Conservation (phyloP, 2,329 filamentous ascomycete genomes). For the Scedosporium aurantiacum region DNA sequence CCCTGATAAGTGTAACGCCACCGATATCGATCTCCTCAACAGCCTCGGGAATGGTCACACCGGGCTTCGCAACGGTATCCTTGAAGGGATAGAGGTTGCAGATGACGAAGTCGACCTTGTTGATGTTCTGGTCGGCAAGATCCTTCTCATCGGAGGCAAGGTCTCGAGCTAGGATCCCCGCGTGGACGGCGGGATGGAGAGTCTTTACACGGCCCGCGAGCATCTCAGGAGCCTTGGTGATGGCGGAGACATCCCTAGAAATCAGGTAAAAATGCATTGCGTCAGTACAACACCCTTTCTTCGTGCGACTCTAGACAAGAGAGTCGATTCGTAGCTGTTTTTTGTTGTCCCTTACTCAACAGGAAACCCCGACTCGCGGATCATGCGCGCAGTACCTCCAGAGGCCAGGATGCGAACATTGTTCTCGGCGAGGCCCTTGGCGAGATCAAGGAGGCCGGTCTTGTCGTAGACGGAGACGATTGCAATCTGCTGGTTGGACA, state of each 20-base stretch:
- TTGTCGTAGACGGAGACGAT: conserved; percentile 99
- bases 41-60: conserved; percentile 91
- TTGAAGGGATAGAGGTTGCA: conserved; percentile 99
- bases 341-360: conserved; percentile 62
- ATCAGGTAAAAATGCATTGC: background rate
- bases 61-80: conserved; percentile 92
- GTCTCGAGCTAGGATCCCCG: conserved; percentile 85
- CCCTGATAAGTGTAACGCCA: conserved; percentile 89
- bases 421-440: conserved; percentile 79
- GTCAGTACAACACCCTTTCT: background rate
- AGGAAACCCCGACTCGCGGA: conserved; percentile 87
- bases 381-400: conserved; percentile 91
- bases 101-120: conserved; percentile 90
- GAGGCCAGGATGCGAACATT: conserved; percentile 90
- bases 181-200: conserved; percentile 85
- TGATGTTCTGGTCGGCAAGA: conserved; percentile 85
- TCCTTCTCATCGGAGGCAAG: conserved; percentile 95
- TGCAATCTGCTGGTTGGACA: conserved; percentile 51
- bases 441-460: conserved; percentile 85
- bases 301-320: background rate
- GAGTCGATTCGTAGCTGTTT: background rate
- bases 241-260: conserved; percentile 83
- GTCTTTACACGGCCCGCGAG: conserved; percentile 80
- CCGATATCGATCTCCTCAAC: conserved; percentile 99
- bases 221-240: conserved; percentile 96